Percentiles rank a stretch among this genome's conserved stretches.
These are phyloP conservation scores for Mycena leptocephala DNA, from an alignment of 768 basidiomycete genomes.

Conservation along the genomic window DNA sequence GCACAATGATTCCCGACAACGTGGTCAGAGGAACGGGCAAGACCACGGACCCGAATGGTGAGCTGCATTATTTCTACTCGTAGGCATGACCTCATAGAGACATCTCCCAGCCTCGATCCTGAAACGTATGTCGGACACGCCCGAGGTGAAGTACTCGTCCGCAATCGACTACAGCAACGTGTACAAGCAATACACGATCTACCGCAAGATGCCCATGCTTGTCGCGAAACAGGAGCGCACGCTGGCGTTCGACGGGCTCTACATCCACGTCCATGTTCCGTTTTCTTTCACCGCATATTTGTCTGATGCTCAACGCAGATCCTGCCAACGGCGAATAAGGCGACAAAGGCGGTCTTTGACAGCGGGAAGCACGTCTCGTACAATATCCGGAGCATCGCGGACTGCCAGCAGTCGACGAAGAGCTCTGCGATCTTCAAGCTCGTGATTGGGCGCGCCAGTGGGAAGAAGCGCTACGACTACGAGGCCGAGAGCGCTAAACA, in stretches of 20 bases:
- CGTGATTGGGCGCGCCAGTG: slow-evolving; percentile 77
- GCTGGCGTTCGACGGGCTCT: slow-evolving; percentile 95
- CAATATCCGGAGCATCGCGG: slow-evolving; percentile 89
- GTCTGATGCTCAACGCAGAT: slow-evolving; percentile 67
- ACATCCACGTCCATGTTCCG: slow-evolving; percentile 79
- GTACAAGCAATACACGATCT: slow-evolving; percentile 96
- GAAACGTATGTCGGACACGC: slow-evolving; percentile 87
- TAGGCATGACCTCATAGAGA: not conserved
- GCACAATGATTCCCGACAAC: slow-evolving; percentile 83
- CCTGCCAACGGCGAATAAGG: slow-evolving; percentile 88
- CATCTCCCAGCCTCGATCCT: slow-evolving; percentile 86
- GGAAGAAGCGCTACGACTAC: slow-evolving; percentile 96
- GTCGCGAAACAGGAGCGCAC: slow-evolving; percentile 92
- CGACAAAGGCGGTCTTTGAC: slow-evolving; percentile 86
- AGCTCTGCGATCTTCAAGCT: slow-evolving; percentile 91
- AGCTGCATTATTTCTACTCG: slow-evolving; percentile 30
- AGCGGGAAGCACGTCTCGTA: slow-evolving; percentile 94
- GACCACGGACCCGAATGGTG: slow-evolving; percentile 95
- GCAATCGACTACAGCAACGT: slow-evolving; percentile 87
- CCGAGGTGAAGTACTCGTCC: slow-evolving; percentile 70
- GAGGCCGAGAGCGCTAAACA: slow-evolving; percentile 91
- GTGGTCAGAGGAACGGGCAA: slow-evolving; percentile 75
- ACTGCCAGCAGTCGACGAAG: slow-evolving; percentile 89
- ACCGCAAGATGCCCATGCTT: slow-evolving; percentile 95
- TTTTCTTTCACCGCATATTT: not conserved